These are phyloP conservation scores for Cryphonectria parasitica DNA, from an alignment of 2,329 filamentous ascomycete species.

Conservation along the genomic window DNA sequence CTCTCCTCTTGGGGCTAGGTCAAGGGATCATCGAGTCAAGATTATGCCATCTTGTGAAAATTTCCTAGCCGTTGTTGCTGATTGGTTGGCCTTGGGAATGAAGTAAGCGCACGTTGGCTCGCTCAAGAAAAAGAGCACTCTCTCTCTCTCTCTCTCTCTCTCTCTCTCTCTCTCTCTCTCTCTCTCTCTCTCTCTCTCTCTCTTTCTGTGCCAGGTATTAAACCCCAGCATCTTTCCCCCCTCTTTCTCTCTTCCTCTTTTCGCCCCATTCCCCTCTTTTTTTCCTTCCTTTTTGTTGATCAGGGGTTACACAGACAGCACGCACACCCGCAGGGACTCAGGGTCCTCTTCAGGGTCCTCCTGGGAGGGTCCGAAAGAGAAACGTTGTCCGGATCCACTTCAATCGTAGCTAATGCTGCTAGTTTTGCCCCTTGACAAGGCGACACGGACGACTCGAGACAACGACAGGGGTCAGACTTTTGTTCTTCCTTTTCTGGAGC, in stretches of 20 bases:
- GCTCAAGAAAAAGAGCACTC: not conserved
- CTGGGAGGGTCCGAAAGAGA: not conserved
- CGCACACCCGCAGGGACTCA: not conserved
- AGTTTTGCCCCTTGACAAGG: not conserved
- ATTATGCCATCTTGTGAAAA: not conserved
- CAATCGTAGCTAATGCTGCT: not conserved
- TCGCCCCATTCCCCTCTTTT: not conserved
- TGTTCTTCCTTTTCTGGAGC: not conserved
- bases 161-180: not conserved
- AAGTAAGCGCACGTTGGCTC: not conserved
- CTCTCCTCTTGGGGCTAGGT: constrained; percentile 1
- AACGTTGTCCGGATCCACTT: not conserved
- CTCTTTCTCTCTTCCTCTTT: not conserved
- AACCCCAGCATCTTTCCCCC: not conserved
- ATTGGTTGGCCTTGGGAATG: not conserved
- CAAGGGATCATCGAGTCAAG: not conserved
- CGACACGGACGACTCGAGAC: not conserved
- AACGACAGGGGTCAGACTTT: not conserved
- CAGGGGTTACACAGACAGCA: not conserved
- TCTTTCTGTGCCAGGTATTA: not conserved
- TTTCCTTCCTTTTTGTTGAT: not conserved
- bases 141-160: not conserved
- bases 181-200: not conserved
- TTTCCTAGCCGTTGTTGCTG: not conserved
- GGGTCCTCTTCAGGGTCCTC: constrained; percentile 8